Conservation (phyloP, 768 basidiomycete species). For the Baorangia bicolor region DNA sequence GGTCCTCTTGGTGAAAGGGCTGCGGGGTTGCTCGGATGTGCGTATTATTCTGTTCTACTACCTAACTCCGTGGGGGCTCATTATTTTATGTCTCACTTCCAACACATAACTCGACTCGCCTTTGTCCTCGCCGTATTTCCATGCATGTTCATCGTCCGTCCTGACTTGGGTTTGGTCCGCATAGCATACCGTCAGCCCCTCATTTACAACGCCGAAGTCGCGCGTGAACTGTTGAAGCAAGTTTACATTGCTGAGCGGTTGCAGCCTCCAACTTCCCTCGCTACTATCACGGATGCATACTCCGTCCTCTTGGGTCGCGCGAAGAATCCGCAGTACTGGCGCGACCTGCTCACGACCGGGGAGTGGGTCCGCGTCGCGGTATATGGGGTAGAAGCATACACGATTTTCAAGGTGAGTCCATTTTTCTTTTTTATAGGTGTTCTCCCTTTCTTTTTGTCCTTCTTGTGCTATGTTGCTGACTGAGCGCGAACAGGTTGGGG, state of each 20-base stretch:
- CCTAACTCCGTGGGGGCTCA: neutral
- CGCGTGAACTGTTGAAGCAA: constrained; percentile 72
- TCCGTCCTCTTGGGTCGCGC: constrained; percentile 63
- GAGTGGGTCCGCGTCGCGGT: constrained; percentile 67
- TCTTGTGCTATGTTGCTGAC: constrained; percentile 1
- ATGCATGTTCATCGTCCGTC: neutral
- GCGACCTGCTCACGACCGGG: constrained; percentile 56
- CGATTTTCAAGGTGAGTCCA: constrained; percentile 74
- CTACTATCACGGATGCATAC: constrained; percentile 58
- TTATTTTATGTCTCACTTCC: neutral
- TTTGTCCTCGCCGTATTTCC: neutral
- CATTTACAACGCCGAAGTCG: constrained; percentile 74
- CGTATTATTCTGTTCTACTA: constrained; percentile 18
- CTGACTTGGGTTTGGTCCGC: neutral
- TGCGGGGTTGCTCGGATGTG: constrained; percentile 58
- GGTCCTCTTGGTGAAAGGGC: constrained; percentile 53
- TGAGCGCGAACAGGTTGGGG: constrained; percentile 60
- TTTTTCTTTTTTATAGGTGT: neutral
- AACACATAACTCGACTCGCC: neutral
- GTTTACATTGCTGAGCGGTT: constrained; percentile 66
- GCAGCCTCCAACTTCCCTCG: constrained; percentile 59
- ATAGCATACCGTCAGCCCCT: constrained; percentile 76
- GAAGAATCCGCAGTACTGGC: constrained; percentile 58
- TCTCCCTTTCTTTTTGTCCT: neutral
- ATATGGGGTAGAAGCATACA: constrained; percentile 85